Evolutionary conservation across 164 flowering plant species (phyloP), one percentile per base, ranked within the genome.

Genomic region (Paratinospora sagittata): DNA sequence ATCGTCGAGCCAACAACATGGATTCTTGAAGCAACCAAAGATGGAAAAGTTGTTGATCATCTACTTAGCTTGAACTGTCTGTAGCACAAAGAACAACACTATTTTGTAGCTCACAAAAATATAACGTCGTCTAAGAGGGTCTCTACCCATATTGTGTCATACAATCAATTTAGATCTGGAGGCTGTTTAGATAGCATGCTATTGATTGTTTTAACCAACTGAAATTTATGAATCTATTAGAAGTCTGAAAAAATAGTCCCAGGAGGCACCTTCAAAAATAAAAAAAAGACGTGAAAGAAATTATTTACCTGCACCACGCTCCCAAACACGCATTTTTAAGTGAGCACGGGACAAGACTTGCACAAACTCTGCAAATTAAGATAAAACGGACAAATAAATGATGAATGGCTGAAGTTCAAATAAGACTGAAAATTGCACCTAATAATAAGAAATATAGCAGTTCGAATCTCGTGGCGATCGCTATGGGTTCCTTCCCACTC

Each of bases 261-360:
- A 23, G 13, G 26, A 39, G 14, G 66, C 14, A 8, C 68, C n/a
- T 6, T 4, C 0, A 33, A 58, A 9, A 67, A 17, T 27, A 13
- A 10, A 71, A 34, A 57, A 13, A 10, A 71, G 26, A 57, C 1
- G n/a, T 49, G 68, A 74, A 21, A 41, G 47, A 55, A 55, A n/a
- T 60, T 24, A 41, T n/a, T 49, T 75, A 95, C 99, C 98, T 77
- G 99, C 99, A 17, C 99, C 98, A 49, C 97, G 98, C 81, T 95
- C 97, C 99, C 99, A 93, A 69, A 93, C 99, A 74, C 98, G 96
- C 99, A 96, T 91, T 80, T 93, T 93, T 69, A 96, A 78, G 82
- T 93, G 97, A 33, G 91, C 84, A 47, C 77, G 91, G 64, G 98
- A 91, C 69, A 84, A 76, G 33, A 91, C 90, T 82, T 96, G 89